Evolutionary conservation across 805 yeast genomes (phyloP), one percentile per base, ranked within the genome.

Genomic region (Pichia sporocuriosa): DNA sequence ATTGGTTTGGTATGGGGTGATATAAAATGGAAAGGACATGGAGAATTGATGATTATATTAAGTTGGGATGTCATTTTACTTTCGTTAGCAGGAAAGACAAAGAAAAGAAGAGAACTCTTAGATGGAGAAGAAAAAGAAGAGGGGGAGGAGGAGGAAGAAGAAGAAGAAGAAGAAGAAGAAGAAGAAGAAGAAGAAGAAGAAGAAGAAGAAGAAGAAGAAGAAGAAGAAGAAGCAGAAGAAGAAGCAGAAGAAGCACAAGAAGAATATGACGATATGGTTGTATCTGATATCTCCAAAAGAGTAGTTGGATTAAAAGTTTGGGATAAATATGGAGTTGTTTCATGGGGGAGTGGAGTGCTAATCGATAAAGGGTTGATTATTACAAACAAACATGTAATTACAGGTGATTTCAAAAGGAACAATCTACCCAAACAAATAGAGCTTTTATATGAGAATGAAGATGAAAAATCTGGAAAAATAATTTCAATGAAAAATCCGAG

Each of bases 271-370:
- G 22, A 17, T 10, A 6, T 31, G 6, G 7, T 23, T 6, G 5
- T 4, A n/a, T 10, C 4, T 13, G 4, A 32, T 6, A 15, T 28
- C 5, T 21, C 7, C 15, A n/a, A 28, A 24, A 21, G 30, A 23
- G 29, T 37, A 21, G 40, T 53, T 24, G 56, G 54, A 6, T 48
- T 55, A 24, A 26, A 19, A n/a, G 4, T 43, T 44, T 1, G 40
- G 39, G 10, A 36, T 32, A 6, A 38, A n/a, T 25, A 40, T 12
- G 54, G 52, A 1, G 17, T 28, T 2, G 30, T 29, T 6, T 52
- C 49, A n/a, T 70, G 76, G 75, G 76, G 75, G 1, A 63, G 72
- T 6, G 66, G 72, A 16, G 58, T 69, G 1, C 45, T 61, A n/a
- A 57, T 64, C 40, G 56, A 60, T 31, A 30, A 46, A 2, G 46